Base-by-base conservation (phyloP, 129 eudicot species). In the Pseudognaphalium luteoalbum region DNA sequence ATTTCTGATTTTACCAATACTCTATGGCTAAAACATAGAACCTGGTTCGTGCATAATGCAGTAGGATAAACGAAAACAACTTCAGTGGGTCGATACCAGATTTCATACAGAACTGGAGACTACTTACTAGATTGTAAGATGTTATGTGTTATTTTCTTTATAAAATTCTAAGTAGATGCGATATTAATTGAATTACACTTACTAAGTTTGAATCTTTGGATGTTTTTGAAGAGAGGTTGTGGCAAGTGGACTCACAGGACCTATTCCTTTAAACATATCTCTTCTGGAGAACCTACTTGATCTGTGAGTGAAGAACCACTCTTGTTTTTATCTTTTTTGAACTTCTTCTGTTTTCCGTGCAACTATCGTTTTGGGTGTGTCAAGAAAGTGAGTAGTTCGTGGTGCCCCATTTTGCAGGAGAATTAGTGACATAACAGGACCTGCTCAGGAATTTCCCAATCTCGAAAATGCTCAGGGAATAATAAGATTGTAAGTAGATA, bases 171-270 rank as follows among this genome's bases (percentile, higher is more conserved):
- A 52, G 7, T 10, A 28, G 79, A 11, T 78, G 5, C 56, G 5
- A 14, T 15, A 39, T 47, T 47, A 29, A 29, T 65, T 41, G 47
- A 61, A 52, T 34, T 16, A 51, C 54, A 7, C 37, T 71, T 41
- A 39, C 28, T 32, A 28, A 9, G 15, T 21, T 22, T 30, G 66
- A 21, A 52, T 66, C 56, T 78, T 66, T 44, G 34, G 35, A 22
- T 83, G 70, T 50, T 65, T 78, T 81, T 73, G 70, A 81, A 93
- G 97, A 79, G 98, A 93, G 70, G 84, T 93, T 85, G 80, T 76
- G 70, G 97, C 91, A 30, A 90, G 93, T 82, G 98, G 98, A 70
- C 79, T 93, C 74, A 87, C 76, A 21, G 98, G 98, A 58, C 98
- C 96, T 17, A 93, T 93, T 82, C 98, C 98, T 21, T 82, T 84